Conservation (phyloP, 805 yeast species). For the Saccharomycopsis sp. region DNA sequence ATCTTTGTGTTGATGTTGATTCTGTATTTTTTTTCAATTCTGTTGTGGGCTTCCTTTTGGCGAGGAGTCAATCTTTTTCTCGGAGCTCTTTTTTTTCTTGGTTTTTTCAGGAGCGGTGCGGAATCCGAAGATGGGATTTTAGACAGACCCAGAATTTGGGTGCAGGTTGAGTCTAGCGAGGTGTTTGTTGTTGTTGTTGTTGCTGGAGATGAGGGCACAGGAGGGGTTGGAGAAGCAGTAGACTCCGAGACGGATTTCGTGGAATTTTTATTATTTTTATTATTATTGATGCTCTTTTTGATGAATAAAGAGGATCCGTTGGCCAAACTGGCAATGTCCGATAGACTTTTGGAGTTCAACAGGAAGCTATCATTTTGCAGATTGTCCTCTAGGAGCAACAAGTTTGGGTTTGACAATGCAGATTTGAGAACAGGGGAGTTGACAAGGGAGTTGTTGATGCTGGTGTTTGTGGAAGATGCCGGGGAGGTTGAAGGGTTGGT, state of each 20-base stretch:
- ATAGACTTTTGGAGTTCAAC: not conserved
- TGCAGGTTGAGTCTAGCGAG: constrained; percentile 1
- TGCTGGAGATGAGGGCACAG: not conserved
- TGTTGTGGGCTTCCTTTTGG: constrained; percentile 66
- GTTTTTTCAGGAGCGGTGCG: constrained; percentile 9
- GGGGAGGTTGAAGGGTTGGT: not conserved
- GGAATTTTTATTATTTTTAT: too few relatives aligned
- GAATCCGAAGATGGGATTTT: not conserved
- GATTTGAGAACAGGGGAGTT: constrained; percentile 27
- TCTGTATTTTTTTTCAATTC: constrained; percentile 62
- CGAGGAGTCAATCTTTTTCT: constrained; percentile 46
- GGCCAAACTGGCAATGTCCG: not conserved
- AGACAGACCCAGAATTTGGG: not conserved
- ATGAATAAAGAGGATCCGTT: not conserved
- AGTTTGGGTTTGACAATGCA: too few relatives aligned
- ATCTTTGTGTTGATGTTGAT: constrained; percentile 66
- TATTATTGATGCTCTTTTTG: not conserved
- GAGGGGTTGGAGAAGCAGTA: too few relatives aligned
- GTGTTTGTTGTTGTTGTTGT: too few relatives aligned
- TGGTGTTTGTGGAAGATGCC: constrained; percentile 16
- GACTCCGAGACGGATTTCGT: too few relatives aligned
- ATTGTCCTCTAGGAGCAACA: too few relatives aligned
- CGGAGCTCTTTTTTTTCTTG: constrained; percentile 37
- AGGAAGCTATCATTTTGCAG: constrained; percentile 29
- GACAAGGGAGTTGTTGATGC: constrained; percentile 24